Percentiles rank a stretch among this genome's conserved stretches.
Evolutionary conservation across 2,329 filamentous ascomycete genomes (phyloP).

Genomic region (Pseudocercospora pini-densiflorae): DNA sequence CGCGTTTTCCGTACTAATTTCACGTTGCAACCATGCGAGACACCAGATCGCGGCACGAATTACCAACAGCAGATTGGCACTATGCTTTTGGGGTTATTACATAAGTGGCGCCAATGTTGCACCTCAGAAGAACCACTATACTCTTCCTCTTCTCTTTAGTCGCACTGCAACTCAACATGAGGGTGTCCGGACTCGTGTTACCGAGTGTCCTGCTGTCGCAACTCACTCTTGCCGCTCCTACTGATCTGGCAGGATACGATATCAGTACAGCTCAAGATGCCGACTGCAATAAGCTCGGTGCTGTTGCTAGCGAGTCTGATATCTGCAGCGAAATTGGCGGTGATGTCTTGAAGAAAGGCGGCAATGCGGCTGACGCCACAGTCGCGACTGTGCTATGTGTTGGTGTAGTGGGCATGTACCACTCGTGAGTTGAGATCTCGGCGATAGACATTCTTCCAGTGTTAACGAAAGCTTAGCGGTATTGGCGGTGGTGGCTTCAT

Average conservation of each 20-base stretch:
- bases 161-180: slow-evolving; percentile 22
- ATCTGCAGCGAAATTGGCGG: slow-evolving; percentile 44
- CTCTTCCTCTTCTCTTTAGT: not conserved
- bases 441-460: slow-evolving; percentile 9
- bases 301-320: slow-evolving; percentile 50
- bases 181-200: slow-evolving; percentile 17
- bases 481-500: slow-evolving; percentile 87
- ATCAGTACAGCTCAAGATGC: slow-evolving; percentile 23
- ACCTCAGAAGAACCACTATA: not conserved
- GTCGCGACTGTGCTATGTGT: slow-evolving; percentile 54
- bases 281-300: slow-evolving; percentile 43
- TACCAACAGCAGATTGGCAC: not conserved
- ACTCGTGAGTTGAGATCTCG: slow-evolving; percentile 29
- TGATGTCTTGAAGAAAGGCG: slow-evolving; percentile 54
- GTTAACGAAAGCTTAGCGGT: slow-evolving; percentile 51
- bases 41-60: not conserved
- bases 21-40: slow-evolving; percentile 1
- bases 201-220: slow-evolving; percentile 29
- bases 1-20: not conserved
- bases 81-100: not conserved
- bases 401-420: slow-evolving; percentile 55
- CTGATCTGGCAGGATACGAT: slow-evolving; percentile 22
- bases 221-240: slow-evolving; percentile 18
- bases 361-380: slow-evolving; percentile 56
- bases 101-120: slow-evolving; percentile 12